These are phyloP conservation scores for Pisolithus marmoratus DNA, from an alignment of 768 basidiomycete species.

Conservation along the genomic window DNA sequence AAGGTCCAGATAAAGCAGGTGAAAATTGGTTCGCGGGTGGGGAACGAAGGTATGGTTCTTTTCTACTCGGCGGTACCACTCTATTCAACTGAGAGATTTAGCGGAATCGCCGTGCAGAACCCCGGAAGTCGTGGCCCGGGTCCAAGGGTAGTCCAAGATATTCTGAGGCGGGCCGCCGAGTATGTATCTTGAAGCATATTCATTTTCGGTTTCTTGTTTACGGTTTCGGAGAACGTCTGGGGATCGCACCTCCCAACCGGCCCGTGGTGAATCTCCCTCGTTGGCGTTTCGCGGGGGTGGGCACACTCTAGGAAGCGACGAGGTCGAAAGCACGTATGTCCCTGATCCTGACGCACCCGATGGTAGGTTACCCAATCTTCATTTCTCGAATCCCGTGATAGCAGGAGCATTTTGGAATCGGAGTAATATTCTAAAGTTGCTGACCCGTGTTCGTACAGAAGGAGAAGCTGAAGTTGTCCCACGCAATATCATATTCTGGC, in stretches of 20 bases:
- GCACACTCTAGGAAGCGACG: slow-evolving; percentile 84
- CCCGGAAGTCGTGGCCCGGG: slow-evolving; percentile 53
- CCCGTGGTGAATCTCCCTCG: slow-evolving; percentile 12
- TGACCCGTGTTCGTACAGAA: not conserved
- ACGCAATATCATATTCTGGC: slow-evolving; percentile 86
- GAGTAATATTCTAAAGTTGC: no score
- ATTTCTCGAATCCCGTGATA: not conserved
- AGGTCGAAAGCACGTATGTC: slow-evolving; percentile 70
- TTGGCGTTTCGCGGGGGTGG: slow-evolving; percentile 64
- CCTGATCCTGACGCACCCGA: slow-evolving; percentile 59
- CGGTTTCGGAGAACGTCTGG: slow-evolving; percentile 12
- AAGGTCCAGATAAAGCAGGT: slow-evolving; percentile 43
- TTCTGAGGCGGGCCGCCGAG: slow-evolving; percentile 79
- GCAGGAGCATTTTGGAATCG: no score
- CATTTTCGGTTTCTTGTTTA: not conserved
- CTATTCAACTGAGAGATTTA: slow-evolving; percentile 23
- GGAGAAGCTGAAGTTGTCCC: slow-evolving; percentile 52
- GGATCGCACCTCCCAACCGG: slow-evolving; percentile 11
- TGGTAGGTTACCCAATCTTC: slow-evolving; percentile 7
- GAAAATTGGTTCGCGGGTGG: slow-evolving; percentile 93
- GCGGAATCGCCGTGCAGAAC: slow-evolving; percentile 86
- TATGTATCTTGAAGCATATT: slow-evolving; percentile 32
- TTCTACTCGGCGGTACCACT: not conserved
- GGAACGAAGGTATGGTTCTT: slow-evolving; percentile 64
- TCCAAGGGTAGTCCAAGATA: slow-evolving; percentile 58